phyloP scores from a whole-genome alignment of 208 protist genomes.

The Crithidia fasciculata region DNA sequence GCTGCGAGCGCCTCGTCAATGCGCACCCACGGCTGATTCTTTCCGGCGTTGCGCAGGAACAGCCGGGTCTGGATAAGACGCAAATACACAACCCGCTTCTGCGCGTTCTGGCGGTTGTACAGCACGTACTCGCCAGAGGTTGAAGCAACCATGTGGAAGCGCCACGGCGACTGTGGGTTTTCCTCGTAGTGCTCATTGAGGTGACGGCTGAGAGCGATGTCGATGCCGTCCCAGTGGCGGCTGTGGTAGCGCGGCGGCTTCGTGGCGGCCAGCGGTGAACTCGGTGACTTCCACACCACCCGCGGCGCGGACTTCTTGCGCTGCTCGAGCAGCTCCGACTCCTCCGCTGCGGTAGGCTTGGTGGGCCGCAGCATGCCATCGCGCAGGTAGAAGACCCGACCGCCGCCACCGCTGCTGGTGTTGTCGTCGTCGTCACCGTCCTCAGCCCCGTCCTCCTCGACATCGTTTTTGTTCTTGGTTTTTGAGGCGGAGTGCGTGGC shows the following conservation, averaged over 20 bases:
- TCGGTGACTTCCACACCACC: constrained; percentile 23
- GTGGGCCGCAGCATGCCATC: constrained; percentile 3
- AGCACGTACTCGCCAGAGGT: constrained; percentile 75
- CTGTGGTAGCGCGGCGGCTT: constrained; percentile 47
- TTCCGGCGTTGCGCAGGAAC: constrained; percentile 54
- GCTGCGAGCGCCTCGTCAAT: constrained; percentile 18
- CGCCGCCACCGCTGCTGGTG: neutral
- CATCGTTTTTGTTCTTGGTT: neutral
- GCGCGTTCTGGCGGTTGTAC: constrained; percentile 48
- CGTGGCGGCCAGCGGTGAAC: neutral
- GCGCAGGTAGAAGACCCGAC: constrained; percentile 31
- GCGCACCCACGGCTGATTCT: constrained; percentile 22
- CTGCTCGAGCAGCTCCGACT: neutral
- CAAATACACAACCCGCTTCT: constrained; percentile 55
- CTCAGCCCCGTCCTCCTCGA: neutral
- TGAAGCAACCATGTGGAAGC: constrained; percentile 52
- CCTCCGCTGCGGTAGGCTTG: constrained; percentile 12
- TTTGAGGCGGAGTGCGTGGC: neutral
- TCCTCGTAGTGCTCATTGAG: constrained; percentile 62
- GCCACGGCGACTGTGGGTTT: constrained; percentile 45
- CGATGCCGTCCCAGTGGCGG: constrained; percentile 70
- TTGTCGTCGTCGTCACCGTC: neutral
- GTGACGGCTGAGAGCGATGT: constrained; percentile 44
- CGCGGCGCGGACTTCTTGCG: constrained; percentile 9
- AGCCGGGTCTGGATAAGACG: constrained; percentile 56